Conservation (phyloP, 2,329 filamentous ascomycete genomes). For the Nigrospora osmanthi region DNA sequence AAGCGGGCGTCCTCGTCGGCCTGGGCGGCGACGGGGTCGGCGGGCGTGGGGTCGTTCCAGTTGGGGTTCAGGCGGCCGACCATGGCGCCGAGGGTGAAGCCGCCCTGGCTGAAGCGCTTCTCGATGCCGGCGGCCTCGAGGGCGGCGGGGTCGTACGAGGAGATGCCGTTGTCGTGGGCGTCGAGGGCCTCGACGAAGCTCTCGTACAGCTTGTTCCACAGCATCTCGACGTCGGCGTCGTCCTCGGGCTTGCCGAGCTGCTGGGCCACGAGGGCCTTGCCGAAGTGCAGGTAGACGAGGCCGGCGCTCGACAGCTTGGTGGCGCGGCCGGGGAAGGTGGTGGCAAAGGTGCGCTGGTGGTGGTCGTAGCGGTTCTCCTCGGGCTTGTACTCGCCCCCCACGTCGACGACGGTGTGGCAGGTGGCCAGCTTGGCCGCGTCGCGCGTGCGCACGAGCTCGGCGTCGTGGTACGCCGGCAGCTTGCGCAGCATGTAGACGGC, state of each 20-base stretch:
- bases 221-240: conserved; percentile 58
- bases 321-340: conserved; percentile 71
- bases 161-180: conserved; percentile 95
- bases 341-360: conserved; percentile 86
- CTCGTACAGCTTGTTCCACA: conserved; percentile 86
- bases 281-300: conserved; percentile 93
- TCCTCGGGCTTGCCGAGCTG: conserved; percentile 47
- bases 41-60: conserved; percentile 60
- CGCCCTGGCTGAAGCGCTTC: conserved; percentile 77
- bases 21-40: conserved; percentile 53
- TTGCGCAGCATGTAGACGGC: conserved; percentile 92
- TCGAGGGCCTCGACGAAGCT: conserved; percentile 94
- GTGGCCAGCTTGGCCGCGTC: conserved; percentile 69
- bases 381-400: conserved; percentile 89
- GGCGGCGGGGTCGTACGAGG: conserved; percentile 65
- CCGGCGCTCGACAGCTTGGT: conserved; percentile 94
- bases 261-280: conserved; percentile 69
- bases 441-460: conserved; percentile 76
- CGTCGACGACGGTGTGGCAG: conserved; percentile 95
- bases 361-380: conserved; percentile 80
- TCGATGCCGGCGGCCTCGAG: conserved; percentile 63
- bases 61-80: conserved; percentile 74
- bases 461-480: conserved; percentile 70
- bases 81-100: conserved; percentile 77
- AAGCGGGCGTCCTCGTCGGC: conserved; percentile 77